These are phyloP conservation scores for Fusarium aywerte DNA, from an alignment of 2,329 filamentous ascomycete genomes.

Conservation along the genomic window DNA sequence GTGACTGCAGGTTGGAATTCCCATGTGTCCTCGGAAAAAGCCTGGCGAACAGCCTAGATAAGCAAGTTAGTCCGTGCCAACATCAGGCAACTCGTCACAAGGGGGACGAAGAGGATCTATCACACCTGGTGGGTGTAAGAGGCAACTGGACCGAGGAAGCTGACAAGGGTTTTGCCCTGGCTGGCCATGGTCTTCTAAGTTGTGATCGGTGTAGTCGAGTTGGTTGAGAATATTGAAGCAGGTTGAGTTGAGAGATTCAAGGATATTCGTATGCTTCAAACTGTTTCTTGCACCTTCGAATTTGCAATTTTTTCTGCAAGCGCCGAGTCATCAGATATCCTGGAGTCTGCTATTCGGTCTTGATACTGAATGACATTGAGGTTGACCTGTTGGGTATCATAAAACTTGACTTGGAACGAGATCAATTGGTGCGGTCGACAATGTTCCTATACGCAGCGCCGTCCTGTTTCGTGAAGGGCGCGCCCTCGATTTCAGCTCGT, in stretches of 20 bases:
- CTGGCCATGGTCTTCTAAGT: constrained; percentile 43
- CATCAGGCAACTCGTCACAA: constrained; percentile 34
- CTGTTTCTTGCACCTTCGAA: neutral
- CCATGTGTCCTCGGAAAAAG: constrained; percentile 61
- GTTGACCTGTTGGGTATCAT: constrained; percentile 4
- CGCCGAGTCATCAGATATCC: neutral
- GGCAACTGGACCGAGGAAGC: constrained; percentile 61
- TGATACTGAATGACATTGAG: neutral
- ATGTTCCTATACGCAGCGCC: neutral
- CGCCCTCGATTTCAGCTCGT: constrained; percentile 1
- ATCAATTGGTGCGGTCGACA: constrained; percentile 10
- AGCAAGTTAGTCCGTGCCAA: constrained; percentile 24
- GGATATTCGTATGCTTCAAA: neutral
- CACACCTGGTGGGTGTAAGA: constrained; percentile 64
- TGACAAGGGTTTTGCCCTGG: constrained; percentile 55
- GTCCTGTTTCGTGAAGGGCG: constrained; percentile 5
- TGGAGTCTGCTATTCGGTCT: neutral
- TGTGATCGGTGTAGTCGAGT: constrained; percentile 20
- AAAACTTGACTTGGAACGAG: constrained; percentile 11
- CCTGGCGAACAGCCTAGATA: constrained; percentile 58
- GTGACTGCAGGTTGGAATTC: constrained; percentile 62
- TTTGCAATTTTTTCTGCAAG: constrained; percentile 4
- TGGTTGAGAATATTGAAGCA: constrained; percentile 4
- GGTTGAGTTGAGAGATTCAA: neutral
- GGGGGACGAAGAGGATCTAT: neutral